Evolutionary conservation across 148 eudicot species (phyloP), one percentile per base, ranked within the genome.

Genomic region (Fagopyrum esculentum): DNA sequence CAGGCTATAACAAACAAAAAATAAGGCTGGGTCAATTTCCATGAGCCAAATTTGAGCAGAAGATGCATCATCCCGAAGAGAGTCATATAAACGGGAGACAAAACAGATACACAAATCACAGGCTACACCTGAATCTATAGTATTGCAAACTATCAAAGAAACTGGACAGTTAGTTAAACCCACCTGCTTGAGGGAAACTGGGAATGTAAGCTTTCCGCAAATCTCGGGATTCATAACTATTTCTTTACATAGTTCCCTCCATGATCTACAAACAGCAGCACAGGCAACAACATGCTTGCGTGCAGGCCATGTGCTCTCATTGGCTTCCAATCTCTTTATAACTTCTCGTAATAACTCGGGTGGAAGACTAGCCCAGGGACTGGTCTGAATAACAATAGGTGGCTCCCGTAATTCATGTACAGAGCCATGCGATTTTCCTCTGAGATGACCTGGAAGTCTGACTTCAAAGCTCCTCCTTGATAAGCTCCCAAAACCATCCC

Each of bases 191-290:
- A 93, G 85, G 75, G 97, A 93, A 66, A 93, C 87, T 4, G 97
- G 94, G 70, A 93, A 93, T 17, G 98, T 93, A 57, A 93, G 84
- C 80, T 91, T 93, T 78, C 98, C 98, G 0, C 82, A 85, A 57
- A 82, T 76, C 78, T 93, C 98, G 0, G 92, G 98, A 78, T 82
- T 78, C 71, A 72, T 73, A 52, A 93, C 98, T 29, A 93, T 88
- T 80, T 93, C 98, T 72, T 86, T 86, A 74, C 94, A 91, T 91
- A 93, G 87, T 55, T 89, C 97, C 83, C 98, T 91, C 97, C 97
- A 91, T 5, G 97, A 91, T 56, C 87, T 78, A 79, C 98, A 93
- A 68, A 93, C 97, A 70, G 91, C 85, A 76, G 97, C 94, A 86
- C 98, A 93, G 1, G 97, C 93, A 78, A 93, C 95, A 11, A 93